phyloP scores from a whole-genome alignment of 257 asterid species.

The Craterostigma plantagineum region DNA sequence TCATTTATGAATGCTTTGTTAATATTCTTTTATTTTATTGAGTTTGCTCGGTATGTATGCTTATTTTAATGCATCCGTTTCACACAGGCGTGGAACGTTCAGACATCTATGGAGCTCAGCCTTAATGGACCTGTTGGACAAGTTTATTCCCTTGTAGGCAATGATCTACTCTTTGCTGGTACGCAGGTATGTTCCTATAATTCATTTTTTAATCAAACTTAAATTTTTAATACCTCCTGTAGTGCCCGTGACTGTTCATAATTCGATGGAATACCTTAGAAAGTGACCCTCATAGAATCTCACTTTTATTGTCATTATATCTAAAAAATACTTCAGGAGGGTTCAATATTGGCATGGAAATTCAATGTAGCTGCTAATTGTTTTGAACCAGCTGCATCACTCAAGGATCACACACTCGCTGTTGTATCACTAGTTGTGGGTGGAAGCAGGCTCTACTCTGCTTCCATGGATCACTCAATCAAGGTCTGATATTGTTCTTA shows the following conservation, averaged over 20 bases:
- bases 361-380: constrained; percentile 57
- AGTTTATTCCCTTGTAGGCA: constrained; percentile 85
- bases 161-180: constrained; percentile 78
- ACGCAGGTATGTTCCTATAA: constrained; percentile 48
- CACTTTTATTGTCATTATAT: too few relatives aligned
- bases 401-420: constrained; percentile 70
- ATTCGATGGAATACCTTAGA: too few relatives aligned
- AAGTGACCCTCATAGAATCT: too few relatives aligned
- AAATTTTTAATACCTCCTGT: too few relatives aligned
- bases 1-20: too few relatives aligned
- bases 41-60: constrained; percentile 2
- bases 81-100: constrained; percentile 86
- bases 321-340: constrained; percentile 40
- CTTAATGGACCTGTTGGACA: constrained; percentile 91
- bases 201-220: constrained; percentile 5
- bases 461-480: constrained; percentile 83
- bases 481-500: constrained; percentile 22
- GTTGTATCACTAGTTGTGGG: constrained; percentile 83
- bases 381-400: constrained; percentile 83
- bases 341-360: constrained; percentile 74
- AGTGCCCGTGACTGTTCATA: too few relatives aligned
- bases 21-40: too few relatives aligned
- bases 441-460: constrained; percentile 72
- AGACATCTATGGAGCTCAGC: constrained; percentile 66
- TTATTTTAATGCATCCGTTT: constrained; percentile 5